Conservation (phyloP, 2,329 filamentous ascomycete genomes). For the Colletotrichum phormii region DNA sequence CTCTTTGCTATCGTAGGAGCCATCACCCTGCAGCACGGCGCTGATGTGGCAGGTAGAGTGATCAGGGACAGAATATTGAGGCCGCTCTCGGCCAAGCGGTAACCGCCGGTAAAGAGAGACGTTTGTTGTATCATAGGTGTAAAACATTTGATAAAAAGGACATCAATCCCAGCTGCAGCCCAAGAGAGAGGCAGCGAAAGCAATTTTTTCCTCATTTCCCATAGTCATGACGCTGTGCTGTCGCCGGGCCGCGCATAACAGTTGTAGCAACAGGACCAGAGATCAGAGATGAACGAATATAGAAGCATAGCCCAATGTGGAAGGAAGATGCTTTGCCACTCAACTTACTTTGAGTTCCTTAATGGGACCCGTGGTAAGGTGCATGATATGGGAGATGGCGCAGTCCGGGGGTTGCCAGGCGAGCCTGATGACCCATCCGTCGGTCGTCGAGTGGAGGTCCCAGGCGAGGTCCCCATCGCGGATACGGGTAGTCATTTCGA, state of each 20-base stretch:
- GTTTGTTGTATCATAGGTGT: constrained; percentile 38
- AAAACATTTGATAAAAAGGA: constrained; percentile 36
- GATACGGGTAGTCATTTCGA: constrained; percentile 30
- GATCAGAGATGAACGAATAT: neutral
- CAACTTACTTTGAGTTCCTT: neutral
- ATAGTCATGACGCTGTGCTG: constrained; percentile 1
- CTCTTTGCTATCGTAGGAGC: constrained; percentile 91
- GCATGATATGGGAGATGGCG: constrained; percentile 28
- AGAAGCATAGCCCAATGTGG: constrained; percentile 1
- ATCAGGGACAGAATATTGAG: constrained; percentile 81
- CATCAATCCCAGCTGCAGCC: constrained; percentile 14
- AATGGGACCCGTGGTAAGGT: constrained; percentile 25
- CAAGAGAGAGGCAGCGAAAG: neutral
- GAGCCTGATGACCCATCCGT: constrained; percentile 27
- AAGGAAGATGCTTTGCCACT: neutral
- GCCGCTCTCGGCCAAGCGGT: constrained; percentile 42
- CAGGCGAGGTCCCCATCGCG: neutral
- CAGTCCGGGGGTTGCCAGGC: constrained; percentile 35
- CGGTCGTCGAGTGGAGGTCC: constrained; percentile 10
- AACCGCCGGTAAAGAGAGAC: constrained; percentile 31
- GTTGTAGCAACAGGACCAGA: neutral
- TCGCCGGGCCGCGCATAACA: neutral
- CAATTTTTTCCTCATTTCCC: neutral
- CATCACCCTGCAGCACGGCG: constrained; percentile 87
- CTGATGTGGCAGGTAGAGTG: constrained; percentile 78